Evolutionary conservation across 345 rosid species (phyloP), one percentile per base, ranked within the genome.

Genomic region (Populus euphratica): DNA sequence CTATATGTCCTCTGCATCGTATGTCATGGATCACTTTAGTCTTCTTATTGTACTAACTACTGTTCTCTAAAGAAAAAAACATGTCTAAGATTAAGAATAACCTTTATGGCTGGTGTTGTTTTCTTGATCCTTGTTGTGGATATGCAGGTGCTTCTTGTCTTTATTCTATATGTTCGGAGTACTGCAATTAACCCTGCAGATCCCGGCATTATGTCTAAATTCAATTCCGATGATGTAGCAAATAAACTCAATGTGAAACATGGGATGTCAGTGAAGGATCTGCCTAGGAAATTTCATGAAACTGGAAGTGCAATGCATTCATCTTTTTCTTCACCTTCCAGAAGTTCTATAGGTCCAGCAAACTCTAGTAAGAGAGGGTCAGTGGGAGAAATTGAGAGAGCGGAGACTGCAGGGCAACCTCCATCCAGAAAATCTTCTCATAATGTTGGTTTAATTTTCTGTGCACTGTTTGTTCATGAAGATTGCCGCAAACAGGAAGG

Each of bases 121-220:
- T 23, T 35, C 25, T 11, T 36, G 47, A 39, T 78, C 82, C 41
- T 50, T 78, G 29, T 14, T 4, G 21, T 73, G 82, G 78, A 21
- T 56, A 75, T 89, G 82, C 93, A 96, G 98, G 99, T 89, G 41
- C 88, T 96, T 69, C 86, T 91, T 66, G 99, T 93, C 71, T 96
- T 96, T 68, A 82, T 96, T 81, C 92, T 96, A 14, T 96, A 96
- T 88, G 97, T 92, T 78, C 94, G 98, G 21, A 92, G 96, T 85
- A 96, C 99, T 78, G 99, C 98, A 52, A 93, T 96, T 68, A 96
- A 96, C 84, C 99, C 98, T 52, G 99, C 98, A n/a, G 99, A 96
- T 90, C 99, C 99, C 68, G 96, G 98, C 31, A 96, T 96, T 77
- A 93, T 93, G 97, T 86, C 89, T 3, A 93, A 88, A 63, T 96